Conservation (phyloP, 257 asterid genomes). For the Apocynum venetum region DNA sequence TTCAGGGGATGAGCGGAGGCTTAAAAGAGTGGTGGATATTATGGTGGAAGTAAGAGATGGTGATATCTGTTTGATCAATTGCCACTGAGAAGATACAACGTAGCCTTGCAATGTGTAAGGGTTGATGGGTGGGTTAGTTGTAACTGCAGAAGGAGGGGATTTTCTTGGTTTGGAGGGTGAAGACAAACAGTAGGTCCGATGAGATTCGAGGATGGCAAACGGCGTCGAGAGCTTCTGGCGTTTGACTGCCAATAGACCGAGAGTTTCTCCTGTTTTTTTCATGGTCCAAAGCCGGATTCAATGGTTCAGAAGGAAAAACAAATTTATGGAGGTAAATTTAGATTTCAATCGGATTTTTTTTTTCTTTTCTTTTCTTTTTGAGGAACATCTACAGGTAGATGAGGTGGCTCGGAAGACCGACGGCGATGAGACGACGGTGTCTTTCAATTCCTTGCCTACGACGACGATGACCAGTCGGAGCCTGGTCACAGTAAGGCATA, state of each 20-base stretch:
- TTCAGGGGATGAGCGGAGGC: conserved; percentile 41
- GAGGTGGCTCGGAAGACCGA: not conserved
- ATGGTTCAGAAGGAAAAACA: not conserved
- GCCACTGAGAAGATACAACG: conserved; percentile 50
- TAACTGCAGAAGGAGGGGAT: not conserved
- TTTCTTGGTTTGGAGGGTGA: conserved; percentile 7
- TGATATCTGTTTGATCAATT: conserved; percentile 48
- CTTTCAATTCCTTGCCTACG: too few species aligned
- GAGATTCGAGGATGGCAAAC: conserved; percentile 3
- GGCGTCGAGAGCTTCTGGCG: conserved; percentile 12
- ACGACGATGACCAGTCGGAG: too few species aligned
- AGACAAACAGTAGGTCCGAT: conserved; percentile 17
- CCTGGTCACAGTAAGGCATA: too few species aligned
- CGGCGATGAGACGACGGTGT: not conserved
- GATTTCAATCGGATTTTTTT: not conserved
- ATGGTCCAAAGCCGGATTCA: conserved; percentile 1
- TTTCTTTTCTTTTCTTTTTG: too few species aligned
- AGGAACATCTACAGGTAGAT: not conserved
- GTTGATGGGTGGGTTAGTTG: conserved; percentile 16
- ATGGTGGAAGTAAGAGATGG: conserved; percentile 31
- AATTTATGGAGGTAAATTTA: not conserved
- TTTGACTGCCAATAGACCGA: not conserved
- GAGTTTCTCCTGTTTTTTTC: conserved; percentile 13
- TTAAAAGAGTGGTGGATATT: conserved; percentile 34
- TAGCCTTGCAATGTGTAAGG: conserved; percentile 11